Evolutionary conservation across 1,284 basidiomycete genomes (phyloP).

Genomic region (Trichosporon ovoides): DNA sequence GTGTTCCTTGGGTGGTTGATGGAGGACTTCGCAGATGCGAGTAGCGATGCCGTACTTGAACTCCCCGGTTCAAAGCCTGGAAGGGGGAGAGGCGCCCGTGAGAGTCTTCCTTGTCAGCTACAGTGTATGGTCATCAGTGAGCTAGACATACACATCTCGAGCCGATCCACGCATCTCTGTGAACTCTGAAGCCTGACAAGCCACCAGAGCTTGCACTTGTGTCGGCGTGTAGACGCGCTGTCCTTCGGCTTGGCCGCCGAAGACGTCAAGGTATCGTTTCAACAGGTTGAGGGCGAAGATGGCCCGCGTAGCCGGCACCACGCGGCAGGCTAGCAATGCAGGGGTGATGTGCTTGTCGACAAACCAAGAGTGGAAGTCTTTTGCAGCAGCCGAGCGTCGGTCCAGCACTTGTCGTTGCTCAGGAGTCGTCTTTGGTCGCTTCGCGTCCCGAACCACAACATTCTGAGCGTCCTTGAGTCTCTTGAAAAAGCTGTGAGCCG

Average conservation of each 20-base stretch:
- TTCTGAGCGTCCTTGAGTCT: slow-evolving; percentile 24
- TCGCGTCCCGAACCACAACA: slow-evolving; percentile 7
- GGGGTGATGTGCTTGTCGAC: slow-evolving; percentile 26
- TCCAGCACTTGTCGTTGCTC: not conserved
- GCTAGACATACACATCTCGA: slow-evolving; percentile 29
- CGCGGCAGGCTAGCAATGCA: slow-evolving; percentile 23
- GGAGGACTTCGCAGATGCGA: slow-evolving; percentile 28
- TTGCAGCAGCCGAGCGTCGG: not conserved
- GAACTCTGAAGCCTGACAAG: slow-evolving; percentile 45
- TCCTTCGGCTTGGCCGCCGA: slow-evolving; percentile 13
- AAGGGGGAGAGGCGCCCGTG: slow-evolving; percentile 31
- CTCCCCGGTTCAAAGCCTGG: slow-evolving; percentile 34
- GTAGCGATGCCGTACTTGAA: slow-evolving; percentile 15
- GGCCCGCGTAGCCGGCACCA: slow-evolving; percentile 28
- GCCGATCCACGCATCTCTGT: slow-evolving; percentile 38
- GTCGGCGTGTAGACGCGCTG: slow-evolving; percentile 29
- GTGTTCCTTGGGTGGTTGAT: slow-evolving; percentile 43
- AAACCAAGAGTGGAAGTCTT: slow-evolving; percentile 29
- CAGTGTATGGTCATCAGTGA: not conserved
- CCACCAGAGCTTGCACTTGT: slow-evolving; percentile 34
- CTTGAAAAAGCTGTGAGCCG: slow-evolving; percentile 31
- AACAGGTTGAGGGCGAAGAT: slow-evolving; percentile 32
- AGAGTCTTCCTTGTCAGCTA: slow-evolving; percentile 27
- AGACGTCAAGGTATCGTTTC: slow-evolving; percentile 33
- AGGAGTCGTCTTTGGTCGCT: slow-evolving; percentile 11